Conservation (phyloP, 331 rosid genomes). For the Erythrophleum ivorense region DNA sequence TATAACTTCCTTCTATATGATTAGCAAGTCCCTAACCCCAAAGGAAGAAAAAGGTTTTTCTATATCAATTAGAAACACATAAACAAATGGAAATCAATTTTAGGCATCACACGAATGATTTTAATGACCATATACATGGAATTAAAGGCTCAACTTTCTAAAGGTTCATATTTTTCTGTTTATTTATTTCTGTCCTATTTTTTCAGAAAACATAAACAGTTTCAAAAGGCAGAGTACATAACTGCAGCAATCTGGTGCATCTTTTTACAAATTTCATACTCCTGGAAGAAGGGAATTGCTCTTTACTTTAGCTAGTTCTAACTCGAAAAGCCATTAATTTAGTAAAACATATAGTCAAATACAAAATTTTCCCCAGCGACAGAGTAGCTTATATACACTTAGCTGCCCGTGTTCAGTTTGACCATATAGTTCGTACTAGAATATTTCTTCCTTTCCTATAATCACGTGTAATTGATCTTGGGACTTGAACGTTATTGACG, state of each 20-base stretch:
- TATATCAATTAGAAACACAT: conserved; percentile 8
- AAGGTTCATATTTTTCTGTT: neutral
- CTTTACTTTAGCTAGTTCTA: conserved; percentile 9
- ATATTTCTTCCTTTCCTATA: neutral
- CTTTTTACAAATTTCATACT: neutral
- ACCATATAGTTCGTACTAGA: no score
- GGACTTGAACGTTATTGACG: no score
- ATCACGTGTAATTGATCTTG: neutral
- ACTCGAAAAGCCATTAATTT: neutral
- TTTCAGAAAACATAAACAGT: neutral
- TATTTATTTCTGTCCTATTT: neutral
- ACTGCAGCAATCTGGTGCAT: neutral
- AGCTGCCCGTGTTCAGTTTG: neutral
- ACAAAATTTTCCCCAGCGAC: neutral
- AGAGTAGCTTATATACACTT: neutral
- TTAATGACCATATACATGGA: neutral
- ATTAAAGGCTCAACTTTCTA: neutral
- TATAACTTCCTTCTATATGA: conserved; percentile 4
- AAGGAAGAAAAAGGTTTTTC: neutral
- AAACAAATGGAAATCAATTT: conserved; percentile 5
- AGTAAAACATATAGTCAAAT: neutral
- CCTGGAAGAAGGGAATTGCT: neutral
- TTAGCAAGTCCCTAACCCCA: neutral
- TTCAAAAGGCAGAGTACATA: neutral
- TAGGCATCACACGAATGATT: neutral